A percentile compares a stretch with the other conserved stretches of the same genome.
These are phyloP conservation scores for Boletellus dicymbophilus DNA, from an alignment of 1,284 basidiomycete species.

Conservation along the genomic window DNA sequence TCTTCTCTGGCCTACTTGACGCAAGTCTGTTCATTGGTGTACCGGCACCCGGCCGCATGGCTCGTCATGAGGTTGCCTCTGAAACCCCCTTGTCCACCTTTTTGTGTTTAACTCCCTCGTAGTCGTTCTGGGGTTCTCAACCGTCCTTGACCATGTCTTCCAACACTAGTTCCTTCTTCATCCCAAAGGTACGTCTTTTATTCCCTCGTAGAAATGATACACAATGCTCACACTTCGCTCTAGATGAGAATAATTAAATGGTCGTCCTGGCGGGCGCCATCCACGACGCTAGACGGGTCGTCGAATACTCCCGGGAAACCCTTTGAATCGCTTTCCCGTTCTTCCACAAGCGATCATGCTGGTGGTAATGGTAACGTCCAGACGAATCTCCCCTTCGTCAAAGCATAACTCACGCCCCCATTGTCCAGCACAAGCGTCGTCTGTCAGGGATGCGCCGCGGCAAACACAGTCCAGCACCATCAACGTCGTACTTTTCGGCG, in stretches of 20 bases:
- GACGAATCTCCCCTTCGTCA: background rate
- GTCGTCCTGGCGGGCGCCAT: conserved; percentile 3
- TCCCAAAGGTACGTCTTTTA: conserved; percentile 12
- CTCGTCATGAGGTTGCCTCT: conserved; percentile 23
- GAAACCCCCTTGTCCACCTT: conserved; percentile 6
- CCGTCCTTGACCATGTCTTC: conserved; percentile 8
- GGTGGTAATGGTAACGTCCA: background rate
- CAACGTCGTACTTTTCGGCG: conserved; percentile 30
- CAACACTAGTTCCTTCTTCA: background rate
- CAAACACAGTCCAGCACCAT: conserved; percentile 2
- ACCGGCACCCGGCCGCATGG: conserved; percentile 24
- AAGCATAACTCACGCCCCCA: conserved; percentile 9
- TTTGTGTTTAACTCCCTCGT: conserved; percentile 5
- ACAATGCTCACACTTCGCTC: background rate
- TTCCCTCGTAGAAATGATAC: background rate
- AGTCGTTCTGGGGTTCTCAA: conserved; percentile 2
- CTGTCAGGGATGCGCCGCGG: background rate
- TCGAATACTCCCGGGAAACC: background rate
- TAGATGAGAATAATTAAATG: conserved; percentile 11
- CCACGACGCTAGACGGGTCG: background rate
- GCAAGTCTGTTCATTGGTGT: conserved; percentile 13
- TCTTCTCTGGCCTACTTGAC: background rate
- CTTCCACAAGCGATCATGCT: background rate
- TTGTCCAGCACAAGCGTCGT: conserved; percentile 2
- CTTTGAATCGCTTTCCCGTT: background rate